Base-by-base conservation (phyloP, 2,329 filamentous ascomycete species). In the Aspergillus quadrilineatus region DNA sequence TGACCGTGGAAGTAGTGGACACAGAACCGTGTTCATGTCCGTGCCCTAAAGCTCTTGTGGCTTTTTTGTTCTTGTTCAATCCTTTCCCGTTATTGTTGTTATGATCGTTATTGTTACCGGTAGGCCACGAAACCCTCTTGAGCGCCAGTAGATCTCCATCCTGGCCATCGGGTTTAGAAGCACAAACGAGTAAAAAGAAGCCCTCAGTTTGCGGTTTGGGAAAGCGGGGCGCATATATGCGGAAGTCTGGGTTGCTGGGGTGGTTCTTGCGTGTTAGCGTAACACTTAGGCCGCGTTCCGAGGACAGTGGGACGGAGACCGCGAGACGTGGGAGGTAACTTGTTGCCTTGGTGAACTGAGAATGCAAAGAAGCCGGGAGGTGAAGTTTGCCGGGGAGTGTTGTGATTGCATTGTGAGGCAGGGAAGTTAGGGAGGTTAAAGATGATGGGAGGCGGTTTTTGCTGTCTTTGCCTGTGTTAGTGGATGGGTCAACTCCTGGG, bases 121-220 rank as follows among this genome's bases (percentile, higher is more conserved):
- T 68, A 1, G 77, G 76, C 92, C 94, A 97, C 1, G 86, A 87
- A 0, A 94, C 84, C 30, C 94, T 81, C 81, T 96, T 97, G 60
- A 99, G 79, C 2, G 89, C 93, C 4, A 96, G 74, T 39, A 97
- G 81, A 64, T 97, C 90, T 57, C 93, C 90, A 6, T 76, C 82
- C 0, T 77, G 78, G 2, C 83, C 66, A 48, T 69, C 67, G 0
- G 67, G 50, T 4, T 63, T 62, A 37, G 67, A 60, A 34, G 63
- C 65, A 6, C 86, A 87, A 0, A 96, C 82, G 22, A 97, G 70
- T 12, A 94, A 84, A 73, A 99, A 97, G 83, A 88, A 97, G 0
- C 92, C 92, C 69, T 99, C 94, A 0, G 86, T 94, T 74, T 99
- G 94, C 14, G 92, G 86, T 75, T 99, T 99, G 1, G 93, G 93